Percentiles rank a stretch among this genome's conserved stretches.
Evolutionary conservation across 495 filamentous ascomycete genomes (phyloP).

Genomic region (Podospora australis): DNA sequence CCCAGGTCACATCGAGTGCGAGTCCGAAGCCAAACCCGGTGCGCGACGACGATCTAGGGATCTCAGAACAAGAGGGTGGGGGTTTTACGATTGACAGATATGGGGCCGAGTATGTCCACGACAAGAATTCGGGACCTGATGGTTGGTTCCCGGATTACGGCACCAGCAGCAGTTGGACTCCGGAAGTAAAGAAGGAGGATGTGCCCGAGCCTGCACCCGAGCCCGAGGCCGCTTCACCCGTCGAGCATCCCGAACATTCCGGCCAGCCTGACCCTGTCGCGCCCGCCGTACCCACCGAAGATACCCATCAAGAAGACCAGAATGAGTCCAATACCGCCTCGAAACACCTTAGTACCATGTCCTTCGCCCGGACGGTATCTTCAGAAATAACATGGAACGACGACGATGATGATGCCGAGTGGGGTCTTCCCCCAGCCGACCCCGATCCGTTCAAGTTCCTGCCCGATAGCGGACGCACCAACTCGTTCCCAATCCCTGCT

Average conservation of each 20-base stretch:
- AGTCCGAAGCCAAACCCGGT: background rate
- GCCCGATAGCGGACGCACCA: slow-evolving; percentile 47
- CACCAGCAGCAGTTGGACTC: slow-evolving; percentile 16
- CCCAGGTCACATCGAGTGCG: slow-evolving; percentile 1
- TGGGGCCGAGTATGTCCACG: no score
- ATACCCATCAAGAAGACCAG: slow-evolving; percentile 9
- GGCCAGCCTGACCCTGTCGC: slow-evolving; percentile 13
- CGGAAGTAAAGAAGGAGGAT: slow-evolving; percentile 22
- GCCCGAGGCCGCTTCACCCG: background rate
- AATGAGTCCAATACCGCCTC: slow-evolving; percentile 22
- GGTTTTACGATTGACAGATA: no score
- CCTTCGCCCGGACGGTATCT: slow-evolving; percentile 47
- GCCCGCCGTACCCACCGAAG: slow-evolving; percentile 7
- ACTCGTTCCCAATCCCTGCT: slow-evolving; percentile 56
- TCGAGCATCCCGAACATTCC: slow-evolving; percentile 6
- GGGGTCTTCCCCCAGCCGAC: slow-evolving; percentile 40
- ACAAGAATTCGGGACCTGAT: slow-evolving; percentile 17
- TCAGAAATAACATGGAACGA: slow-evolving; percentile 49
- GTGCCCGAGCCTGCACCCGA: slow-evolving; percentile 3
- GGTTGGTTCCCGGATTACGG: slow-evolving; percentile 27
- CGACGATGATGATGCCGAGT: slow-evolving; percentile 46
- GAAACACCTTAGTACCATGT: slow-evolving; percentile 46
- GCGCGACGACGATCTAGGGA: no score
- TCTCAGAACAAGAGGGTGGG: no score
- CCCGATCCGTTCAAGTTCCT: slow-evolving; percentile 53